These are phyloP conservation scores for Stygiomarasmius scandens DNA, from an alignment of 1,284 basidiomycete genomes.

Conservation along the genomic window DNA sequence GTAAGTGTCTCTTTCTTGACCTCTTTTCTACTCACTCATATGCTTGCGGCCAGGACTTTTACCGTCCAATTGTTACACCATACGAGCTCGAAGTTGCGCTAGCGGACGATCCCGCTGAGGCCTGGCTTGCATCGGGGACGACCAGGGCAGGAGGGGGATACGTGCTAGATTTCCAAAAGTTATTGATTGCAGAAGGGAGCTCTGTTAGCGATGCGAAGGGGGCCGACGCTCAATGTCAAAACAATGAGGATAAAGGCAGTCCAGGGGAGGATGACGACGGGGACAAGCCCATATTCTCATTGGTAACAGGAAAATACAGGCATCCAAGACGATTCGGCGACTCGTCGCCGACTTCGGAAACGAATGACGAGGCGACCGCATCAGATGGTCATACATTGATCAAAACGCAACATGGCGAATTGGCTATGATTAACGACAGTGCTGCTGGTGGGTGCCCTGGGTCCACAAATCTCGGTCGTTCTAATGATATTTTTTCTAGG, in stretches of 20 bases:
- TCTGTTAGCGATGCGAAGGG: neutral
- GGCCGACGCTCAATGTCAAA: neutral
- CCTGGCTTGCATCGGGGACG: neutral
- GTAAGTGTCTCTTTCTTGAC: constrained; percentile 35
- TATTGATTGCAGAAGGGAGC: constrained; percentile 42
- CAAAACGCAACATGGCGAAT: constrained; percentile 57
- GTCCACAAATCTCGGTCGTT: too few relatives aligned
- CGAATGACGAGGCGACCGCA: constrained; percentile 10
- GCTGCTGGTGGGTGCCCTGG: constrained; percentile 69
- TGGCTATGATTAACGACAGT: constrained; percentile 63
- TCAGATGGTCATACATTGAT: constrained; percentile 56
- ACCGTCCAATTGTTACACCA: constrained; percentile 91
- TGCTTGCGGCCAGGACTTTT: constrained; percentile 70
- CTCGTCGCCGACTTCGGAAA: constrained; percentile 1
- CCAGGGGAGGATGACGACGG: constrained; percentile 31
- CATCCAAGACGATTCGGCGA: constrained; percentile 71
- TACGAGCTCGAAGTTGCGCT: constrained; percentile 90
- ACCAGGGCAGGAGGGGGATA: constrained; percentile 60
- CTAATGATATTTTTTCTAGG: too few relatives aligned
- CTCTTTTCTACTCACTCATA: neutral
- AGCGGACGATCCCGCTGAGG: constrained; percentile 43
- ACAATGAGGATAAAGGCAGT: neutral
- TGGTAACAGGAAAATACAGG: constrained; percentile 86
- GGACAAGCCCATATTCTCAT: constrained; percentile 81
- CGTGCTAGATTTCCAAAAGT: constrained; percentile 77